These are phyloP conservation scores for Fraxinus albicans DNA, from an alignment of 305 asterid species.

Conservation along the genomic window DNA sequence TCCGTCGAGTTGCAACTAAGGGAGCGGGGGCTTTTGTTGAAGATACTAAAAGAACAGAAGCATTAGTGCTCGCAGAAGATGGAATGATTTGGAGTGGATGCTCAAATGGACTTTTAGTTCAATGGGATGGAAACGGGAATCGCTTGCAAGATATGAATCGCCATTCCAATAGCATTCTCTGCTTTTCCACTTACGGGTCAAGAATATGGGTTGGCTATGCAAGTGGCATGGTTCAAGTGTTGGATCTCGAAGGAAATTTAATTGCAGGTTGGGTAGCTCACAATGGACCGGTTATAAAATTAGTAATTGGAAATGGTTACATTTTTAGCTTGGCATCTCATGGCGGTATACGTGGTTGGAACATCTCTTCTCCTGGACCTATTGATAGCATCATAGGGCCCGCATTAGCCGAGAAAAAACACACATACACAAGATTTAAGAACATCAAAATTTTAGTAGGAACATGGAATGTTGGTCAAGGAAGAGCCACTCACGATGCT, in stretches of 20 bases:
- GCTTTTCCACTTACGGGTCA: conserved; percentile 69
- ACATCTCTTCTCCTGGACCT: conserved; percentile 80
- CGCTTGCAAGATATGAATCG: conserved; percentile 68
- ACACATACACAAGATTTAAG: conserved; percentile 54
- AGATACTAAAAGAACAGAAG: conserved; percentile 72
- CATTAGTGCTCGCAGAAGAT: conserved; percentile 65
- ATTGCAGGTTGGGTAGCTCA: conserved; percentile 81
- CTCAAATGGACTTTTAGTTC: conserved; percentile 73
- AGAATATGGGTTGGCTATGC: conserved; percentile 83
- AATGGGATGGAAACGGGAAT: conserved; percentile 92
- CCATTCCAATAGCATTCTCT: conserved; percentile 74
- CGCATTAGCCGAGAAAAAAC: conserved; percentile 58
- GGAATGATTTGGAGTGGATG: conserved; percentile 89
- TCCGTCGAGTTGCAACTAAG: conserved; percentile 70
- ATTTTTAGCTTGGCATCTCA: conserved; percentile 86
- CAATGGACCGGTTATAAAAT: conserved; percentile 73
- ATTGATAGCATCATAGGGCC: conserved; percentile 59
- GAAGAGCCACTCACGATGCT: conserved; percentile 86
- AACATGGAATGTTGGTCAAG: conserved; percentile 97
- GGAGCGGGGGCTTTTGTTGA: conserved; percentile 77
- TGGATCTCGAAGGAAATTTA: conserved; percentile 78
- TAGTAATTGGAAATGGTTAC: conserved; percentile 60
- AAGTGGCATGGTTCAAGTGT: conserved; percentile 72
- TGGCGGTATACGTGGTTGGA: conserved; percentile 94
- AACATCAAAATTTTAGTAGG: conserved; percentile 66